phyloP scores from a whole-genome alignment of 129 eudicot genomes.

The Calendula officinalis region DNA sequence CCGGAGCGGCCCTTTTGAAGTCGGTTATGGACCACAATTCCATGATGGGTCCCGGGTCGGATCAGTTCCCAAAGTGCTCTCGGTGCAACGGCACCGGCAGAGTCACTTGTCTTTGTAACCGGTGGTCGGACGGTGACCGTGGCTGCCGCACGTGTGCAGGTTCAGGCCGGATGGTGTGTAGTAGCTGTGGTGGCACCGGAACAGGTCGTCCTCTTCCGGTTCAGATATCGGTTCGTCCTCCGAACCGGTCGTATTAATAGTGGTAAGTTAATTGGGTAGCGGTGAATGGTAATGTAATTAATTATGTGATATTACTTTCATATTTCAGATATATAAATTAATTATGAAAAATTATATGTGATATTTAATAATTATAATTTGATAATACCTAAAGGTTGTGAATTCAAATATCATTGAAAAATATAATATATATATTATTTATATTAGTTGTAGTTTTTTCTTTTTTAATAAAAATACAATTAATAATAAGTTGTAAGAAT shows the following conservation, averaged over 20 bases:
- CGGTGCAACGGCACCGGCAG: conserved; percentile 16
- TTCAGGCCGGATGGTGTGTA: conserved; percentile 20
- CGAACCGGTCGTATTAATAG: conserved; percentile 8
- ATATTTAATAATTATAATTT: no score
- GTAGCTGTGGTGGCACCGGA: conserved; percentile 17
- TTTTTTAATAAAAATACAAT: no score
- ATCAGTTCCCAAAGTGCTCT: conserved; percentile 23
- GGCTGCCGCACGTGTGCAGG: conserved; percentile 16
- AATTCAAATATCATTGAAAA: no score
- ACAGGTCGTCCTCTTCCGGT: conserved; percentile 20
- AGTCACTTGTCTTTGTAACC: conserved; percentile 11
- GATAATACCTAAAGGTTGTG: no score
- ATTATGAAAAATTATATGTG: no score
- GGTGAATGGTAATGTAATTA: no score
- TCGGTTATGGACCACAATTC: conserved; percentile 10
- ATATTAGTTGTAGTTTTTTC: no score
- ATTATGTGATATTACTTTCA: no score
- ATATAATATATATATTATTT: no score
- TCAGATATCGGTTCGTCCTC: conserved; percentile 19
- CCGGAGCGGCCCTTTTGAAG: conserved; percentile 9
- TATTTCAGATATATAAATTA: no score
- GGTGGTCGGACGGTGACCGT: conserved; percentile 20
- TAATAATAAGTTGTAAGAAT: no score
- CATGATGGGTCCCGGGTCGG: conserved; percentile 17
- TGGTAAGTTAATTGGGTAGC: neutral